Conservation (phyloP, 768 basidiomycete species). For the Pleurotus cornucopiae region DNA sequence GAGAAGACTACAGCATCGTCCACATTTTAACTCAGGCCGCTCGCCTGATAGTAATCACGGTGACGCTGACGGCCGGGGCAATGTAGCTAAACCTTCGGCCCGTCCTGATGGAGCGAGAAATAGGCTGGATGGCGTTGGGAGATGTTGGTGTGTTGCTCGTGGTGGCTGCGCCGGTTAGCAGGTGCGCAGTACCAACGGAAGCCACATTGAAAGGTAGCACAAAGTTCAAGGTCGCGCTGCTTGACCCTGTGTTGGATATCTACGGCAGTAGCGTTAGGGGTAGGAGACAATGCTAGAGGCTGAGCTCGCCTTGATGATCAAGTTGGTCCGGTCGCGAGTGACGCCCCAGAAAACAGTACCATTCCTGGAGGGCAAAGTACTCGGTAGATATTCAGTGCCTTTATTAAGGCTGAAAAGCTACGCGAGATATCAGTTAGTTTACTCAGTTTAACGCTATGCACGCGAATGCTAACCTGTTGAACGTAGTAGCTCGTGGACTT, state of each 20-base stretch:
- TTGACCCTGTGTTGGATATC: constrained; percentile 48
- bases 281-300: too few relatives aligned
- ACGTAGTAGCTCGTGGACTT: constrained; percentile 59
- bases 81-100: constrained; percentile 50
- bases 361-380: constrained; percentile 43
- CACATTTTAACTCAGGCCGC: too few relatives aligned
- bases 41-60: constrained; percentile 28
- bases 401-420: constrained; percentile 62
- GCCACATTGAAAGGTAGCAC: constrained; percentile 52
- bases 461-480: constrained; percentile 40
- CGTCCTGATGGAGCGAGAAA: constrained; percentile 36
- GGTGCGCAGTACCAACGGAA: constrained; percentile 36
- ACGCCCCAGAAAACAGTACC: constrained; percentile 65
- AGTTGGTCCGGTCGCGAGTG: constrained; percentile 32
- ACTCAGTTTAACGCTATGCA: neutral
- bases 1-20: too few relatives aligned
- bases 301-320: constrained; percentile 54
- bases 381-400: constrained; percentile 61
- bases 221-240: constrained; percentile 42
- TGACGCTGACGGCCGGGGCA: constrained; percentile 43
- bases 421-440: constrained; percentile 22
- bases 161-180: constrained; percentile 44
- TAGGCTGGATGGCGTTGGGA: constrained; percentile 45
- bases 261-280: constrained; percentile 14
- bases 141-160: constrained; percentile 52